Conservation (phyloP, 2,329 filamentous ascomycete genomes). For the Phialemonium atrogriseum region DNA sequence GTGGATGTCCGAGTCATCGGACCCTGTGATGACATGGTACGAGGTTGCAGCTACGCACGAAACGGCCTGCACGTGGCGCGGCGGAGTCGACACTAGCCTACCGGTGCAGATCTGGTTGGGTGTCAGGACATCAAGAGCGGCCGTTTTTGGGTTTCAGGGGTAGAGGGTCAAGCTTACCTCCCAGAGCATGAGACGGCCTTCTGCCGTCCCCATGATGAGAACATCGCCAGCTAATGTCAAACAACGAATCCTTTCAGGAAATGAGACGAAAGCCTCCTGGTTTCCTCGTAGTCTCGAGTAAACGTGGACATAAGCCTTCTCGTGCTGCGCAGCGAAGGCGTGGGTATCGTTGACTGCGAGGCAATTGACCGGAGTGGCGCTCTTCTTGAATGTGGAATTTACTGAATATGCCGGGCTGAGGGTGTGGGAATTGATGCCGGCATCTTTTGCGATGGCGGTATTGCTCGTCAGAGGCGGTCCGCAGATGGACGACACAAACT, state of each 20-base stretch:
- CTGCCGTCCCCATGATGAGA: slow-evolving; percentile 71
- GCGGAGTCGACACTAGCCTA: slow-evolving; percentile 64
- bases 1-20: slow-evolving; percentile 81
- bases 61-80: slow-evolving; percentile 72
- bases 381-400: slow-evolving; percentile 82
- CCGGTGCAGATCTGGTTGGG: slow-evolving; percentile 60
- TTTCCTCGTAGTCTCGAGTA: slow-evolving; percentile 78
- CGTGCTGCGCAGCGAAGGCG: slow-evolving; percentile 83
- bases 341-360: slow-evolving; percentile 75
- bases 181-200: slow-evolving; percentile 84
- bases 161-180: slow-evolving; percentile 53
- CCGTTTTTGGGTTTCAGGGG: too few relatives aligned
- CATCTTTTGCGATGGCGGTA: slow-evolving; percentile 63
- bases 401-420: slow-evolving; percentile 70
- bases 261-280: slow-evolving; percentile 81
- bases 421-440: slow-evolving; percentile 79
- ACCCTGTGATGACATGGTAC: slow-evolving; percentile 68
- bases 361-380: slow-evolving; percentile 68
- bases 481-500: slow-evolving; percentile 50
- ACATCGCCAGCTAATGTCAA: slow-evolving; percentile 65
- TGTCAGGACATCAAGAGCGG: neutral
- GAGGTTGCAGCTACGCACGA: slow-evolving; percentile 66
- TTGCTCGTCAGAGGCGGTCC: slow-evolving; percentile 52
- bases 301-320: slow-evolving; percentile 88
- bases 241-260: slow-evolving; percentile 78